Evolutionary conservation across 192 early-diverging fungal genomes (phyloP).

Genomic region (Dissophora globulifera): DNA sequence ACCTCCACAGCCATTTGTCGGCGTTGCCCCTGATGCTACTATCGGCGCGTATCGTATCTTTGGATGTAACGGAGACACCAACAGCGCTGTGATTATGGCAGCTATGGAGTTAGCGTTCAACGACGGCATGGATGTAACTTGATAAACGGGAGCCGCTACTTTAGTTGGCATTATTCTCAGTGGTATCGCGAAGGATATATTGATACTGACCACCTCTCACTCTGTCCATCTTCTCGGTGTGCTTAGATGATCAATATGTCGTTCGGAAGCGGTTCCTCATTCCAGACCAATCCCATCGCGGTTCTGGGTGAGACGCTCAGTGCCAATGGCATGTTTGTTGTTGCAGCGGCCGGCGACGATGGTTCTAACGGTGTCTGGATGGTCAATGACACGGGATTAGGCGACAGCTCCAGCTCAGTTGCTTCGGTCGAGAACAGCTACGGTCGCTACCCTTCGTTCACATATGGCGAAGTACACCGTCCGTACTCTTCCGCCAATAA

Average conservation of each 20-base stretch:
- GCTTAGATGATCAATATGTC: slow-evolving; percentile 70
- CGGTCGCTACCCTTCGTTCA: slow-evolving; percentile 19
- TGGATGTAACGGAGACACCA: slow-evolving; percentile 59
- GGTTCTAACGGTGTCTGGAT: too few relatives aligned
- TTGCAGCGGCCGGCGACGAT: too few relatives aligned
- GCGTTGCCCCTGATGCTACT: slow-evolving; percentile 74
- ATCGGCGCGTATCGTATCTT: slow-evolving; percentile 75
- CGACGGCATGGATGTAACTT: too few relatives aligned
- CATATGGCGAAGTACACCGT: slow-evolving; percentile 23
- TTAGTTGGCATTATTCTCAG: neutral
- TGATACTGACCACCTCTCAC: neutral
- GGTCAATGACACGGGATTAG: slow-evolving; percentile 17
- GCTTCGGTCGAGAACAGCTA: slow-evolving; percentile 22
- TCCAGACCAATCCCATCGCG: too few relatives aligned
- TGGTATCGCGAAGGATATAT: too few relatives aligned
- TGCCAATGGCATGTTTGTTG: too few relatives aligned
- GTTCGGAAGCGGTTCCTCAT: too few relatives aligned
- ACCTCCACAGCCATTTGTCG: slow-evolving; percentile 60
- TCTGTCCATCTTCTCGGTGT: too few relatives aligned
- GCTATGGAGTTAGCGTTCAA: slow-evolving; percentile 29
- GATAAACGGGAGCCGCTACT: slow-evolving; percentile 11
- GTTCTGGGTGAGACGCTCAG: too few relatives aligned
- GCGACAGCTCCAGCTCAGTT: slow-evolving; percentile 6
- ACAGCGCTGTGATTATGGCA: slow-evolving; percentile 61
- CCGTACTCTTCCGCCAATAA: slow-evolving; percentile 24